Conservation (phyloP, 2,329 filamentous ascomycete species). For the Curvularia lunata region DNA sequence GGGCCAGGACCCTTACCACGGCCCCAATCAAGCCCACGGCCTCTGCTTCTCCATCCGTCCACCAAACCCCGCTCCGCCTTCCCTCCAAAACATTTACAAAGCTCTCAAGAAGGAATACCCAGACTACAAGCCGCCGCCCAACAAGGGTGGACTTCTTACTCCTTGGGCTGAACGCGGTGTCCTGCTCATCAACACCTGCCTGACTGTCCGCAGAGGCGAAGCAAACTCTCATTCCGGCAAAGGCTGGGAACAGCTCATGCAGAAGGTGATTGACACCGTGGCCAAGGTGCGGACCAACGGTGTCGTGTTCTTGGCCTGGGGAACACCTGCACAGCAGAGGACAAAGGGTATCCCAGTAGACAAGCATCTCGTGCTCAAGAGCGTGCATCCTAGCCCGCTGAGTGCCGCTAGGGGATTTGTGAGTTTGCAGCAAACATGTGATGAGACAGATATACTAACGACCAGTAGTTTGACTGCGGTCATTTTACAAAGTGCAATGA, state of each 20-base stretch:
- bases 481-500: slow-evolving; percentile 84
- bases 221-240: slow-evolving; percentile 83
- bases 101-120: slow-evolving; percentile 89
- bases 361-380: slow-evolving; percentile 82
- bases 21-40: slow-evolving; percentile 92
- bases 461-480: slow-evolving; percentile 69
- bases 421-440: slow-evolving; percentile 41
- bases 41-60: slow-evolving; percentile 94
- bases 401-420: slow-evolving; percentile 82
- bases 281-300: slow-evolving; percentile 76
- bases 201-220: slow-evolving; percentile 89
- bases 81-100: slow-evolving; percentile 91
- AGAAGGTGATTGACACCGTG: slow-evolving; percentile 87
- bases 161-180: slow-evolving; percentile 95
- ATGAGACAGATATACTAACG: slow-evolving; percentile 41
- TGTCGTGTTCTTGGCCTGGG: slow-evolving; percentile 96
- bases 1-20: slow-evolving; percentile 97
- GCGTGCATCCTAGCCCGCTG: slow-evolving; percentile 91
- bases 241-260: slow-evolving; percentile 94
- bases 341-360: slow-evolving; percentile 74
- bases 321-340: slow-evolving; percentile 79
- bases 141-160: slow-evolving; percentile 80
- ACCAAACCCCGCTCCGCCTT: slow-evolving; percentile 86
- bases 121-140: slow-evolving; percentile 73
- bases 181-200: slow-evolving; percentile 89